A percentile compares a stretch with the other conserved stretches of the same genome.
These are phyloP conservation scores for Sequoia sempervirens DNA, from an alignment of 75 land plant species.

Conservation along the genomic window DNA sequence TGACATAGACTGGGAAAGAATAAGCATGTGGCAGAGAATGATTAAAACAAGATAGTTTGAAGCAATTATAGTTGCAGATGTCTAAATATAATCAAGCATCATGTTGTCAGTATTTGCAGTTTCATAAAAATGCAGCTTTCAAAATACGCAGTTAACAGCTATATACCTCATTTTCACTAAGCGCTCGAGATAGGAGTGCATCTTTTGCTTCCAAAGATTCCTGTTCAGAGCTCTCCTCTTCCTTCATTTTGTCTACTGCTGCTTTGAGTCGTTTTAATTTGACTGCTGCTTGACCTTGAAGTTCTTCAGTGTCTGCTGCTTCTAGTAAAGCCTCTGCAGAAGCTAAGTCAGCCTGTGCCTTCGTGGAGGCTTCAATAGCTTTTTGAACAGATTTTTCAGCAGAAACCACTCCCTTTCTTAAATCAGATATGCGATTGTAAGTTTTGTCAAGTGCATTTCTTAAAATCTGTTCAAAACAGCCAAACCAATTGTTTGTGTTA, in stretches of 20 bases:
- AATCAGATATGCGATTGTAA: slow-evolving; percentile 73
- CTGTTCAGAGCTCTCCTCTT: slow-evolving; percentile 51
- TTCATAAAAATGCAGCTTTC: background rate
- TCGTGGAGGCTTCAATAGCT: slow-evolving; percentile 46
- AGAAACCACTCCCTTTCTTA: slow-evolving; percentile 61
- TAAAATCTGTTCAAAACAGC: slow-evolving; percentile 41
- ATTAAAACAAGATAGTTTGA: background rate
- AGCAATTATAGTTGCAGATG: background rate
- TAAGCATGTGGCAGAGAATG: background rate
- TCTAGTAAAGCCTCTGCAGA: slow-evolving; percentile 65
- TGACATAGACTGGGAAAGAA: background rate
- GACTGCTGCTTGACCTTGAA: slow-evolving; percentile 40
- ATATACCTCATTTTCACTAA: slow-evolving; percentile 72
- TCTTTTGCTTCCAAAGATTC: slow-evolving; percentile 82
- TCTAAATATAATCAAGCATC: background rate
- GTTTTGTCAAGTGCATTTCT: slow-evolving; percentile 87
- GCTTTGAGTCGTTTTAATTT: slow-evolving; percentile 69
- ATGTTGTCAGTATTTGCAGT: background rate
- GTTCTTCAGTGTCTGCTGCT: slow-evolving; percentile 59
- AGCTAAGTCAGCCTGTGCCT: slow-evolving; percentile 61
- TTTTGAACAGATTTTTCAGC: slow-evolving; percentile 39
- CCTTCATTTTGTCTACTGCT: slow-evolving; percentile 51
- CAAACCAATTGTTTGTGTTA: background rate
- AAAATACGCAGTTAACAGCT: background rate
- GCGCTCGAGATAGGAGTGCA: slow-evolving; percentile 74